Percentiles rank a stretch among this genome's conserved stretches.
Conservation (phyloP, 495 filamentous ascomycete genomes). For the Pseudevernia furfuracea region DNA sequence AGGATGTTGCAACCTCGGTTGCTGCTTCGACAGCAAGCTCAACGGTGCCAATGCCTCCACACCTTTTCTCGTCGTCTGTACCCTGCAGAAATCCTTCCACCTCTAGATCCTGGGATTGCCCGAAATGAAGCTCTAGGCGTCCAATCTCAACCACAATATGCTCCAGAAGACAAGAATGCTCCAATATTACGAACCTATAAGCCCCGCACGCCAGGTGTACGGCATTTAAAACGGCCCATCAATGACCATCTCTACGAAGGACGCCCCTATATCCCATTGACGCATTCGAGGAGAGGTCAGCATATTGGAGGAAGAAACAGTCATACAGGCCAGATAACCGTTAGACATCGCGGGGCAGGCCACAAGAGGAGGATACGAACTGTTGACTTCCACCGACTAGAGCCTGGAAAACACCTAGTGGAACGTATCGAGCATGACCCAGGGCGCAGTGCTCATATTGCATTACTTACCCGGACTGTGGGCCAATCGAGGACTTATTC, state of each 20-base stretch:
- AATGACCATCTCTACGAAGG: constrained; percentile 97
- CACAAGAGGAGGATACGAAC: constrained; percentile 83
- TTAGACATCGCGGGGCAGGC: constrained; percentile 86
- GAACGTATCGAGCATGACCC: constrained; percentile 96
- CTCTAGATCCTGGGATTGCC: constrained; percentile 22
- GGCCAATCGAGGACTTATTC: constrained; percentile 32
- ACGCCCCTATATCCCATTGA: constrained; percentile 71
- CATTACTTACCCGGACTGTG: constrained; percentile 62
- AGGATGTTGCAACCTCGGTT: constrained; percentile 58
- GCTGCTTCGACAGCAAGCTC: constrained; percentile 43
- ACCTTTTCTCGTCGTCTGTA: constrained; percentile 34
- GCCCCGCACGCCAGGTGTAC: constrained; percentile 86
- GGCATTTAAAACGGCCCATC: constrained; percentile 82
- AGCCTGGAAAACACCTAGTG: constrained; percentile 71
- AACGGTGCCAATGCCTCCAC: constrained; percentile 39
- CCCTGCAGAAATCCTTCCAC: constrained; percentile 40
- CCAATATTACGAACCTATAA: constrained; percentile 69
- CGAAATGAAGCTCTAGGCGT: constrained; percentile 16
- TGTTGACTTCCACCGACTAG: constrained; percentile 73
- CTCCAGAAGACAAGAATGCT: constrained; percentile 13
- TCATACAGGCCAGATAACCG: constrained; percentile 64
- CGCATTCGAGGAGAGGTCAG: constrained; percentile 83
- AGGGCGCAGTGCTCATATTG: constrained; percentile 87
- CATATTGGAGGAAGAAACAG: constrained; percentile 89
- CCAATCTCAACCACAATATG: constrained; percentile 13